phyloP scores from a whole-genome alignment of 257 asterid species.

The Cruciata laevipes region DNA sequence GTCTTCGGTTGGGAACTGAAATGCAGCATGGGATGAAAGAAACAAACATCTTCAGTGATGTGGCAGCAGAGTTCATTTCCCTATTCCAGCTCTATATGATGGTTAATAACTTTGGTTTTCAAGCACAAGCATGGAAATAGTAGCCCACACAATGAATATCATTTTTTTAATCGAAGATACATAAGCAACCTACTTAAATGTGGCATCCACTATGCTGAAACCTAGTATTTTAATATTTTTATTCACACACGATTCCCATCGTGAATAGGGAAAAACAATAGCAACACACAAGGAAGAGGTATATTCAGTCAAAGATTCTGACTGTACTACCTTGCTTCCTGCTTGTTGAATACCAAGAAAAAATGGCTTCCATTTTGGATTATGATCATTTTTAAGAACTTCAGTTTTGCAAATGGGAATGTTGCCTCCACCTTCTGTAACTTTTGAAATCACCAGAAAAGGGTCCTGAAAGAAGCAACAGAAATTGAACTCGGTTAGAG shows the following conservation, averaged over 20 bases:
- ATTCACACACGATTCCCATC: background rate
- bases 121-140: slow-evolving; percentile 2
- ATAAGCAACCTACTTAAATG: background rate
- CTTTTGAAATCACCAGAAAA: slow-evolving; percentile 72
- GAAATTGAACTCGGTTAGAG: slow-evolving; percentile 22
- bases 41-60: too few relatives aligned
- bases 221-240: background rate
- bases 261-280: background rate
- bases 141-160: background rate
- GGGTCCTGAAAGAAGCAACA: slow-evolving; percentile 71
- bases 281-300: background rate
- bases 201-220: background rate
- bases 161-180: background rate
- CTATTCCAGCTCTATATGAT: background rate
- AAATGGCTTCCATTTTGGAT: slow-evolving; percentile 78
- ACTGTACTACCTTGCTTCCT: slow-evolving; percentile 82
- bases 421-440: slow-evolving; percentile 53
- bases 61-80: background rate
- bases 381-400: slow-evolving; percentile 74
- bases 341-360: slow-evolving; percentile 77
- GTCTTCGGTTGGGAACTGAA: background rate
- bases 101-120: background rate
- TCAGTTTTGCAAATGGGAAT: slow-evolving; percentile 97
- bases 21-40: background rate
- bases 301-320: background rate